Evolutionary conservation across 23 red algal species (phyloP), one percentile per base, ranked within the genome.

Genomic region (Agarophyton chilense): DNA sequence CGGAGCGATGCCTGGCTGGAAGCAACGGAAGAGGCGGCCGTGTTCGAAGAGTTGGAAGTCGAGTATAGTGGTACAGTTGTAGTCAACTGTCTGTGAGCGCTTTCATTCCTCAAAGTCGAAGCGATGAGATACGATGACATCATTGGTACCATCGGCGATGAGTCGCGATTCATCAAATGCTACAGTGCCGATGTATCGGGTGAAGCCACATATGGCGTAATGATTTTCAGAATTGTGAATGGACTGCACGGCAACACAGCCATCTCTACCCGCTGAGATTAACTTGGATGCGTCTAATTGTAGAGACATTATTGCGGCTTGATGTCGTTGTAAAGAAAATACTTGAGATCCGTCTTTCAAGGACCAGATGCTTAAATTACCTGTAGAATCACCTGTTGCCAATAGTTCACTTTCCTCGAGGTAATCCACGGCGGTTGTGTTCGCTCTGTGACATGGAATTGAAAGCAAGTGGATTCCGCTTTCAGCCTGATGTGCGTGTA

Each of bases 191-290:
- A 89, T 51, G 45, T 89, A 89, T 21, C 53, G 67, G 56, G 85
- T 89, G 60, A 89, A 89, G 14, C 85, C 85, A 21, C 46, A 67
- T 43, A 89, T 89, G 35, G 85, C 53, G 40, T 77, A 89, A 18
- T 41, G 43, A 19, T 54, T 42, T 7, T 79, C 42, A 12, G 50
- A 60, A 19, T 50, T 50, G 36, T 60, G 51, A 10, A 89, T 49
- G 21, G 61, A 31, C 24, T 52, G 46, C 3, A 89, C 58, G 5
- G 70, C 57, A 18, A 89, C 85, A 24, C 67, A 57, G 14, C 85
- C 85, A 26, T 89, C 85, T 61, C 85, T 66, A 51, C 72, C 60
- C 10, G 85, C 67, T 4, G 61, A 61, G 9, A 89, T 71, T 12
- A 89, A 32, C 73, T 89, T 89, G 3, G 67, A 52, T 1, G 29